Conservation (phyloP, 345 rosid genomes). For the Populus simonii region DNA sequence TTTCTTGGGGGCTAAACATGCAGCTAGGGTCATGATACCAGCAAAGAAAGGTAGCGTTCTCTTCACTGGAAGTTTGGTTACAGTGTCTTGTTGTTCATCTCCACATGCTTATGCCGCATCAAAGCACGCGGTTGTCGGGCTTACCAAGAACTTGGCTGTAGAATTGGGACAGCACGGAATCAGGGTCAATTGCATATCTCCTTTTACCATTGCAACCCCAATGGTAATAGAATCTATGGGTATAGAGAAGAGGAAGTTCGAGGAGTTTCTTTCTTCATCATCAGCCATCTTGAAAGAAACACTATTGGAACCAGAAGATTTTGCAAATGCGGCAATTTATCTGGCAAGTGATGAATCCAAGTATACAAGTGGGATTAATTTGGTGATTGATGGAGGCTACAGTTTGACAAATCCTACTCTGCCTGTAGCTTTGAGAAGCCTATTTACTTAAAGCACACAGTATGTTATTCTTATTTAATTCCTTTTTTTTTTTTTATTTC, state of each 20-base stretch:
- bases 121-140: conserved; percentile 13
- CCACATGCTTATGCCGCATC: conserved; percentile 17
- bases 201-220: background rate
- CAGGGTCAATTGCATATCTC: conserved; percentile 25
- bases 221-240: background rate
- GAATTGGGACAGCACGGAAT: conserved; percentile 24
- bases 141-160: conserved; percentile 13
- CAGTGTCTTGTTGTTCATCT: background rate
- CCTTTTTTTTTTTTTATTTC: too few species aligned
- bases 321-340: conserved; percentile 19
- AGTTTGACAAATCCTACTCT: conserved; percentile 13
- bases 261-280: background rate
- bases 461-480: too few species aligned
- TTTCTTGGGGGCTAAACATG: conserved; percentile 29
- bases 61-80: conserved; percentile 13
- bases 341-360: conserved; percentile 23
- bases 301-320: conserved; percentile 9
- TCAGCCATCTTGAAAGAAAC: conserved; percentile 9
- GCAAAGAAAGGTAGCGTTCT: conserved; percentile 21
- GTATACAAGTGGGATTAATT: conserved; percentile 23
- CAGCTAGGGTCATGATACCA: conserved; percentile 30
- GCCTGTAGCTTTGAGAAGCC: background rate
- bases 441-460: background rate
- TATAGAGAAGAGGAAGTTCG: background rate
- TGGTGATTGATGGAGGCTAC: conserved; percentile 18